Conservation (phyloP, 163 green algal species). For the Scenedesmus sp. region DNA sequence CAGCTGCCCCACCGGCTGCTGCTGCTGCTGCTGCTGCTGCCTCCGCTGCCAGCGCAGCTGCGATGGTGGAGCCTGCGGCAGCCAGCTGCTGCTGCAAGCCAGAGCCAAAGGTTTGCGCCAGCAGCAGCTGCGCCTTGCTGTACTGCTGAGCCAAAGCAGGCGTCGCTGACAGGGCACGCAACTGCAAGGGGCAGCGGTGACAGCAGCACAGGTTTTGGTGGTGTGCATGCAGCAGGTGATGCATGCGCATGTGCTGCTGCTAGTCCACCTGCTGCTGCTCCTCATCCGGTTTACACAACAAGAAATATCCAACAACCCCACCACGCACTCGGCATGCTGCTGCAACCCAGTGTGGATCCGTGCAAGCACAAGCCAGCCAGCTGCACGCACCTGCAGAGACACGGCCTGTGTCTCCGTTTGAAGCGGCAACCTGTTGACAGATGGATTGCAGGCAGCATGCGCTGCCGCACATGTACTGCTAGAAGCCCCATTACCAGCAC, state of each 20-base stretch:
- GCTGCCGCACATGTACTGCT: not conserved
- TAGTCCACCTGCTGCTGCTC: not conserved
- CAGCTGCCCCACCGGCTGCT: not conserved
- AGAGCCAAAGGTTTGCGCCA: conserved; percentile 33
- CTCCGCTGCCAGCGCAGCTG: conserved; percentile 8
- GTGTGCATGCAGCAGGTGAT: not conserved
- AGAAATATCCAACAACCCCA: too few species aligned
- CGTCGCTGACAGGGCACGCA: conserved; percentile 8
- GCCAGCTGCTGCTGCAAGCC: conserved; percentile 11
- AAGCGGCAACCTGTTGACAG: conserved; percentile 14
- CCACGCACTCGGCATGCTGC: too few species aligned
- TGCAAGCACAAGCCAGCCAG: not conserved
- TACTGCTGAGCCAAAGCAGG: conserved; percentile 35
- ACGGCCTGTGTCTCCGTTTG: not conserved
- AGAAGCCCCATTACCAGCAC: not conserved
- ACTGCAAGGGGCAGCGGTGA: not conserved
- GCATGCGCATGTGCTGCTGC: not conserved
- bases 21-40: conserved; percentile 12
- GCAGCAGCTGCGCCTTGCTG: conserved; percentile 28
- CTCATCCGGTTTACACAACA: too few species aligned
- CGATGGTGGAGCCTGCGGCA: conserved; percentile 14
- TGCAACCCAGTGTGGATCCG: too few species aligned
- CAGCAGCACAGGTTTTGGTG: not conserved
- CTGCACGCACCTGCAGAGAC: not conserved
- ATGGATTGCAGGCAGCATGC: not conserved